Percentiles rank a stretch among this genome's conserved stretches.
These are phyloP conservation scores for Inga oerstediana DNA, from an alignment of 306 rosid genomes.

Conservation along the genomic window DNA sequence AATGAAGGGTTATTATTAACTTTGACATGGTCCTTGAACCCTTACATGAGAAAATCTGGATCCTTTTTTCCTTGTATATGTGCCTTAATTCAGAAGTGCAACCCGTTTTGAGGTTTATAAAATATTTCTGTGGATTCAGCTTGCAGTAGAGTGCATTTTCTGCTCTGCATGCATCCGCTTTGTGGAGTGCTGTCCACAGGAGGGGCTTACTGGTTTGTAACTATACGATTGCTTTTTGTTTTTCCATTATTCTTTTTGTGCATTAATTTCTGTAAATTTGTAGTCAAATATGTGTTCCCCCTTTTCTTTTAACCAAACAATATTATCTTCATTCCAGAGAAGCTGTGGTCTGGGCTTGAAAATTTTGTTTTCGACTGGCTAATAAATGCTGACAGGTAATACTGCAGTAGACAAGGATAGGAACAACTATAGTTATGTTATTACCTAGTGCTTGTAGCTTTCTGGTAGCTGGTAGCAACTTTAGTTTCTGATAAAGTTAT, in stretches of 20 bases:
- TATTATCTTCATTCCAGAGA: slow-evolving; percentile 64
- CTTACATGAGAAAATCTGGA: background rate
- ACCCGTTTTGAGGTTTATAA: slow-evolving; percentile 30
- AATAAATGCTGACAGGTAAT: slow-evolving; percentile 96
- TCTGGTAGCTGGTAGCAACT: background rate
- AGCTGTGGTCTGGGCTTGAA: slow-evolving; percentile 99
- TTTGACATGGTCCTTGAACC: background rate
- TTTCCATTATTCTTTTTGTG: background rate
- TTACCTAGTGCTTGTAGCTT: background rate
- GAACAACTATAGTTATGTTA: slow-evolving; percentile 8
- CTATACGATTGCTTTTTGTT: slow-evolving; percentile 14
- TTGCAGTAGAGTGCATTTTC: slow-evolving; percentile 99
- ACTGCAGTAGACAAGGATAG: slow-evolving; percentile 22
- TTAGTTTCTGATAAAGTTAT: slow-evolving; percentile 8
- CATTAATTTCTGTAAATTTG: background rate
- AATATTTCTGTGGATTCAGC: slow-evolving; percentile 59
- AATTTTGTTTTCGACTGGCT: slow-evolving; percentile 99
- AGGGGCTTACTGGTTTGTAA: slow-evolving; percentile 89
- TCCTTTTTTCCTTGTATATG: background rate
- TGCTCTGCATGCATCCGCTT: slow-evolving; percentile 98
- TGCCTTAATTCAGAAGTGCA: background rate
- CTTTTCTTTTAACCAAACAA: background rate
- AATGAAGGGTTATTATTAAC: background rate
- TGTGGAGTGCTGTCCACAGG: slow-evolving; percentile 99
- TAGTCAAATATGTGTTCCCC: background rate